These are phyloP conservation scores for Galium porrigens DNA, from an alignment of 305 asterid genomes.

Conservation along the genomic window DNA sequence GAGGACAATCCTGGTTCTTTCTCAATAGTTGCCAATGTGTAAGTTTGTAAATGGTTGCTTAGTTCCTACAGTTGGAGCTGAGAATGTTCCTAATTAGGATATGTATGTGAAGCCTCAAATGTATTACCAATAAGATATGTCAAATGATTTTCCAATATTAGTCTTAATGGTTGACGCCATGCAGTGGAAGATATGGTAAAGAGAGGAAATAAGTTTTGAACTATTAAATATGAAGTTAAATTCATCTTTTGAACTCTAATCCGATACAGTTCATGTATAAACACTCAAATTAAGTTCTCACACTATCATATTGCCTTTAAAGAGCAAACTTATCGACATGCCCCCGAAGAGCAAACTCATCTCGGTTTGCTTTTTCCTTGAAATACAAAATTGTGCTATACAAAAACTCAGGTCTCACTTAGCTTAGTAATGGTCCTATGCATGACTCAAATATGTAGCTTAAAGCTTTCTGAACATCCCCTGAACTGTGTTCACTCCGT, in stretches of 20 bases:
- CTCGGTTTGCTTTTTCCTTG: not conserved
- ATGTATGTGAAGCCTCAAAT: not conserved
- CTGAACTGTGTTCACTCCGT: conserved; percentile 79
- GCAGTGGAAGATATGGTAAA: not conserved
- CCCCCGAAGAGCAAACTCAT: not conserved
- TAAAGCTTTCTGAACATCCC: conserved; percentile 62
- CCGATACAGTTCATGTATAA: not conserved
- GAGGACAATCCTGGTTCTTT: not conserved
- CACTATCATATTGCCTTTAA: not conserved
- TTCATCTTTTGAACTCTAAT: not conserved
- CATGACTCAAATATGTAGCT: conserved; percentile 54
- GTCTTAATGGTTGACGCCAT: not conserved
- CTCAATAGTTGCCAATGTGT: not conserved
- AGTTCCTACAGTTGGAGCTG: not conserved
- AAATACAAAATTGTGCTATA: conserved; percentile 2
- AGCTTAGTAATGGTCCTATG: conserved; percentile 58
- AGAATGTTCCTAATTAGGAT: not conserved
- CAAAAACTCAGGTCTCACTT: conserved; percentile 9
- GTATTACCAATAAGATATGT: not conserved
- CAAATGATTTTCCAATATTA: not conserved
- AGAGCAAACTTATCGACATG: not conserved
- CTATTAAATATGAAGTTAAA: too few species aligned
- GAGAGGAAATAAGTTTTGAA: too few species aligned
- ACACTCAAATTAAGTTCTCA: not conserved
- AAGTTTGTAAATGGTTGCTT: not conserved